A percentile compares a stretch with the other conserved stretches of the same genome.
Conservation (phyloP, 192 early-diverging fungal species). For the Coemansia sp. region DNA sequence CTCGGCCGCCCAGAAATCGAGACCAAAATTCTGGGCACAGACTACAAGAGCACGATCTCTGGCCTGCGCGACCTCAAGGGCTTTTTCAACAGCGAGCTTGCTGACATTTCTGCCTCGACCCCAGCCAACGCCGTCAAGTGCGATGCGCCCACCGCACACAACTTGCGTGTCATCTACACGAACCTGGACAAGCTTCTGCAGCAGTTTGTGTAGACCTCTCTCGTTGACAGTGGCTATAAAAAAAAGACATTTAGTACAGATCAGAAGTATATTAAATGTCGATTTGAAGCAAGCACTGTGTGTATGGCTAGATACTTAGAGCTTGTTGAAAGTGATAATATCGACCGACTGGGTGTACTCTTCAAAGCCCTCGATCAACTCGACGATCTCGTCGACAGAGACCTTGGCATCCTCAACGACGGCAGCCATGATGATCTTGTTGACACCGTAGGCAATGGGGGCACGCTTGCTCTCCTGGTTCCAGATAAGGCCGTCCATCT, state of each 20-base stretch:
- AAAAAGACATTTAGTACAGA: not conserved
- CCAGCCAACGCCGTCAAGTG: conserved; percentile 17
- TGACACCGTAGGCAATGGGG: conserved; percentile 92
- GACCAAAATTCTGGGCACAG: conserved; percentile 27
- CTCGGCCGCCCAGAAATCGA: conserved; percentile 27
- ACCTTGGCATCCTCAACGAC: conserved; percentile 96
- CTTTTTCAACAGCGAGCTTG: conserved; percentile 19
- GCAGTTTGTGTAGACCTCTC: conserved; percentile 25
- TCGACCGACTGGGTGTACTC: conserved; percentile 93
- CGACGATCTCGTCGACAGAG: conserved; percentile 77
- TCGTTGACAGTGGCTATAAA: not conserved
- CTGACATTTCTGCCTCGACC: conserved; percentile 1
- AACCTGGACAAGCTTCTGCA: conserved; percentile 33
- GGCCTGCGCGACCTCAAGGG: conserved; percentile 34
- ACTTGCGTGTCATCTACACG: conserved; percentile 36
- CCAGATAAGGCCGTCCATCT: conserved; percentile 91
- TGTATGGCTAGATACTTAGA: conserved; percentile 59
- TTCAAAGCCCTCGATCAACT: conserved; percentile 77
- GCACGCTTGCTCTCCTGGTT: conserved; percentile 73
- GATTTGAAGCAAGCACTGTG: not conserved
- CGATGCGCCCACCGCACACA: conserved; percentile 41
- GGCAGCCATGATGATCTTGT: conserved; percentile 92
- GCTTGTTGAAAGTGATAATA: conserved; percentile 86
- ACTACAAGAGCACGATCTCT: conserved; percentile 20
- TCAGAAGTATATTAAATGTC: conserved; percentile 10